Evolutionary conservation across 2,329 filamentous ascomycete species (phyloP).

Genomic region (Polytolypa hystricis): DNA sequence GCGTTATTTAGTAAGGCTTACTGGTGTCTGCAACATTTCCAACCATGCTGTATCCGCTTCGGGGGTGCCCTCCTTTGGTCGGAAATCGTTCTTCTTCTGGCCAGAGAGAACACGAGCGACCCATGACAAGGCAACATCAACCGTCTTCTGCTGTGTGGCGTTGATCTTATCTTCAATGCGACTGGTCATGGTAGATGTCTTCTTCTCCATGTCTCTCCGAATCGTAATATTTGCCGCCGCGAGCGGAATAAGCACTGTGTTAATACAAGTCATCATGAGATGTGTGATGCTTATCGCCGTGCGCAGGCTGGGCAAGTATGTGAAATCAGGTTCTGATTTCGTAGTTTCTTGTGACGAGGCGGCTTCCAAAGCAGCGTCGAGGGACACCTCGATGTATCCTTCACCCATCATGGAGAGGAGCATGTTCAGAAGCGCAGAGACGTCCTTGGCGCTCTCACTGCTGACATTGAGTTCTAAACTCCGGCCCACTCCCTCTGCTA

Average conservation of each 20-base stretch:
- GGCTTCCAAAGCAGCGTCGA: slow-evolving; percentile 61
- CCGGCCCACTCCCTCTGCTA: slow-evolving; percentile 86
- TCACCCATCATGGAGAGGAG: slow-evolving; percentile 81
- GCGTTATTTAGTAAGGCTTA: slow-evolving; percentile 15
- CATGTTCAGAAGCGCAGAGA: slow-evolving; percentile 71
- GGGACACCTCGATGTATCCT: slow-evolving; percentile 57
- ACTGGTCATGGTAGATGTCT: slow-evolving; percentile 60
- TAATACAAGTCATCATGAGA: slow-evolving; percentile 85
- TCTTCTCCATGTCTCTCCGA: slow-evolving; percentile 77
- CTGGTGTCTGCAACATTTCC: slow-evolving; percentile 69
- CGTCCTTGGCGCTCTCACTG: slow-evolving; percentile 86
- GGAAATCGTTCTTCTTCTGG: slow-evolving; percentile 83
- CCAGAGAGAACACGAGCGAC: slow-evolving; percentile 57
- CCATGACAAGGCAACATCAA: slow-evolving; percentile 67
- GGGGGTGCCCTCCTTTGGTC: slow-evolving; percentile 64
- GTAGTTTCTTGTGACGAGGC: slow-evolving; percentile 64
- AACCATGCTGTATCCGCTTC: slow-evolving; percentile 36
- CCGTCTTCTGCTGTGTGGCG: slow-evolving; percentile 54
- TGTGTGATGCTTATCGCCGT: slow-evolving; percentile 81
- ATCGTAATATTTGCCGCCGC: slow-evolving; percentile 85
- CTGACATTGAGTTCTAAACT: slow-evolving; percentile 81
- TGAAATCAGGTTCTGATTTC: slow-evolving; percentile 78
- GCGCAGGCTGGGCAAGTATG: slow-evolving; percentile 67
- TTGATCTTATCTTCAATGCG: slow-evolving; percentile 78
- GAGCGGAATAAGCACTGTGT: slow-evolving; percentile 79